Conservation (phyloP, 2,329 filamentous ascomycete species). For the Apiospora rasikravindrae region DNA sequence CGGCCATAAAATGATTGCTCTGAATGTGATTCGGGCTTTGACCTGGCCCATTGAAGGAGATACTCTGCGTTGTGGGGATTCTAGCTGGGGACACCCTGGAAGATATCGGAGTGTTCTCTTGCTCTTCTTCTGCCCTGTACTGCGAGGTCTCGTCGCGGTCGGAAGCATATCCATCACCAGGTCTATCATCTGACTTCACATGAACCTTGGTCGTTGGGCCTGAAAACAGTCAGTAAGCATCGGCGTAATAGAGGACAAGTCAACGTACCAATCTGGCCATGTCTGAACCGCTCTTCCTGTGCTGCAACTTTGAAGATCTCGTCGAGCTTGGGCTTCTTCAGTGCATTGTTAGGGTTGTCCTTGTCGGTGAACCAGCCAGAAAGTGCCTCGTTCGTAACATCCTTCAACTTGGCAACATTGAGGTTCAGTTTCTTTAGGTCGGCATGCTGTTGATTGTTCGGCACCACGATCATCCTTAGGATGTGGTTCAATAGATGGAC, state of each 20-base stretch:
- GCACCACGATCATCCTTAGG: conserved; percentile 60
- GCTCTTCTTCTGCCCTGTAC: conserved; percentile 49
- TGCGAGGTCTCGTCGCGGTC: conserved; percentile 52
- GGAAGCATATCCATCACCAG: conserved; percentile 52
- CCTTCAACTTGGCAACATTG: conserved; percentile 61
- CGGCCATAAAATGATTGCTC: conserved; percentile 43
- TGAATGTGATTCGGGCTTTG: conserved; percentile 43
- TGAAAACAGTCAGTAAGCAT: conserved; percentile 20
- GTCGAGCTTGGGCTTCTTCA: conserved; percentile 60
- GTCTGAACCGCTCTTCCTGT: conserved; percentile 60
- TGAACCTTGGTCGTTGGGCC: conserved; percentile 47
- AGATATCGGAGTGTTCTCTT: conserved; percentile 40
- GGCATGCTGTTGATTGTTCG: conserved; percentile 53
- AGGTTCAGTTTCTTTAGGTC: conserved; percentile 60
- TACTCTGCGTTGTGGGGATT: conserved; percentile 39
- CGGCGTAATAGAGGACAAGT: background rate
- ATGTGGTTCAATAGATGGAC: conserved; percentile 65
- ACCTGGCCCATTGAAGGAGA: conserved; percentile 43
- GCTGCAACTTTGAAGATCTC: conserved; percentile 68
- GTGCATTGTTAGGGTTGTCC: conserved; percentile 55
- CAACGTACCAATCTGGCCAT: conserved; percentile 61
- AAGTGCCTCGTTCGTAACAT: conserved; percentile 62
- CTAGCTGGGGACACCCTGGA: conserved; percentile 45
- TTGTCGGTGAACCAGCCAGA: conserved; percentile 64
- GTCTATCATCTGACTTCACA: conserved; percentile 59